Base-by-base conservation (phyloP, 192 early-diverging fungal species). In the Coemansia sp. region DNA sequence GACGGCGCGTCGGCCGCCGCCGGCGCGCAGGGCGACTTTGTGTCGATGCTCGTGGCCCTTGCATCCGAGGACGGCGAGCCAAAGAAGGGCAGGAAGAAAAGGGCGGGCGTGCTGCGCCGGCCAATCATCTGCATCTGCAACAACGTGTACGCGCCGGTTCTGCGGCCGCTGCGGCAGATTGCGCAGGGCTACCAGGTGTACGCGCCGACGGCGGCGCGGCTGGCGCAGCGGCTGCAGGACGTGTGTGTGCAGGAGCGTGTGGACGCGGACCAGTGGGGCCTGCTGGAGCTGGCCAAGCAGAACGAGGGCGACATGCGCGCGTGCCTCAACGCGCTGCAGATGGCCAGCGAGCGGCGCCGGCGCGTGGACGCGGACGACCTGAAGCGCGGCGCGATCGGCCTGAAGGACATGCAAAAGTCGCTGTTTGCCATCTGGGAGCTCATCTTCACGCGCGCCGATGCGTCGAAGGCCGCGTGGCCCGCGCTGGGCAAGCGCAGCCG, bases 91-190 rank as follows among this genome's bases (percentile, higher is more conserved):
- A 52, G 56, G 22, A 48, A 7, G 54, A 53, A 11, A 60, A 62
- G 18, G 56, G 30, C 35, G 61, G 62, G 5, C 85, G 28, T 85
- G 6, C 78, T 95, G 19, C 72, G 91, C 49, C 82, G 95, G 5
- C 97, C 97, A 44, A 95, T 99, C 49, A 97, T 99, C 32, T 99
- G 95, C 69, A 96, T 99, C 56, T 99, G 97, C 84, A 99, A 99
- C 71, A 94, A 97, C 72, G 87, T 82, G 52, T 99, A 92, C 76
- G 90, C 92, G 5, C 86, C 94, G 19, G 91, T 87, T 8, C 77
- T 99, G 52, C 88, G 94, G 25, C 89, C 91, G 1, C 76, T 99
- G 38, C 84, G 94, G 16, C 70, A 73, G n/a, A 82, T 91, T 32
- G 90, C 92, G 6, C 84, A 92, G 57, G 72, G 86, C 33, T 71